Percentiles rank a stretch among this genome's conserved stretches.
These are phyloP conservation scores for Bretschneidera sinensis DNA, from an alignment of 345 rosid genomes.

Conservation along the genomic window DNA sequence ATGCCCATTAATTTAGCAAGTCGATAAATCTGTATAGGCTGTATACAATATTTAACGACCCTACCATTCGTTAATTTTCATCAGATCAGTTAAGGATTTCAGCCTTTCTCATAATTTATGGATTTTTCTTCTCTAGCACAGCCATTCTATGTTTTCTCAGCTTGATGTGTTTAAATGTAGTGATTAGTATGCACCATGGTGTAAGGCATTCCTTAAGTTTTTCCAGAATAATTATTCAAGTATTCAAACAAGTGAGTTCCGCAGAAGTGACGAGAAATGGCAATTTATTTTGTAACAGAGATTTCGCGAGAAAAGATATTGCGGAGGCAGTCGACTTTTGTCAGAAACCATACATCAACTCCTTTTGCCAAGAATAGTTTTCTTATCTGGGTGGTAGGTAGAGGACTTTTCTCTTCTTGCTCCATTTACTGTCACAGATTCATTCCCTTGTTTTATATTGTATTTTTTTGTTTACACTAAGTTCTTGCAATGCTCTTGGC, in stretches of 20 bases:
- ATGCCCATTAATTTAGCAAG: no score
- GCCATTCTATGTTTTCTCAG: not conserved
- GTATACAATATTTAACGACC: no score
- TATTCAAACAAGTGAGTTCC: not conserved
- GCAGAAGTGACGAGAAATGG: not conserved
- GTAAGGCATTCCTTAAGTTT: not conserved
- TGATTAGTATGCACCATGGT: not conserved
- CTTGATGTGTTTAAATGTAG: not conserved
- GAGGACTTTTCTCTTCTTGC: slow-evolving; percentile 10
- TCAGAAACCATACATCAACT: slow-evolving; percentile 55
- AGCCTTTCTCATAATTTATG: no score
- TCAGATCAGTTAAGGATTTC: no score
- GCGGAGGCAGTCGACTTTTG: slow-evolving; percentile 76
- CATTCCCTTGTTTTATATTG: not conserved
- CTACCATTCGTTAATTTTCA: no score
- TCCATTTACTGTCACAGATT: not conserved
- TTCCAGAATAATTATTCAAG: not conserved
- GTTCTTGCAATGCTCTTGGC: not conserved
- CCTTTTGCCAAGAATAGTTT: slow-evolving; percentile 52
- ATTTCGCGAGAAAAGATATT: slow-evolving; percentile 41
- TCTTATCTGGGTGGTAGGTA: slow-evolving; percentile 80
- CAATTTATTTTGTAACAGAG: slow-evolving; percentile 38
- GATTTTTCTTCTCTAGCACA: no score
- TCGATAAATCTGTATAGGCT: no score
- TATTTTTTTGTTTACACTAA: not conserved